These are phyloP conservation scores for Fusarium floridanum DNA, from an alignment of 2,329 filamentous ascomycete species.

Conservation along the genomic window DNA sequence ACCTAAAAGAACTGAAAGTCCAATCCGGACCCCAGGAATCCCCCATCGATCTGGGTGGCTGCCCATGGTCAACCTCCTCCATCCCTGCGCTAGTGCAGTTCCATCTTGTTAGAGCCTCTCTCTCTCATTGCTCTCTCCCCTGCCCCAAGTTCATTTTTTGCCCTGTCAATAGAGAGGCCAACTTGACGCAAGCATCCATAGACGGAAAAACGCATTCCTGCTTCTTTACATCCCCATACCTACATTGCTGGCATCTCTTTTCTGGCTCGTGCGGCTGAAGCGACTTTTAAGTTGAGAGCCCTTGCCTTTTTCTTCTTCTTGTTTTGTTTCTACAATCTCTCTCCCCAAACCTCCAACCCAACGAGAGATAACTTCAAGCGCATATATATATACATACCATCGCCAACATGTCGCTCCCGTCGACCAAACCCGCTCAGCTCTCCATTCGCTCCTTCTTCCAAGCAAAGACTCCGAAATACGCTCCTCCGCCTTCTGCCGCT, in stretches of 20 bases:
- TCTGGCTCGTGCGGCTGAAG: constrained; percentile 5
- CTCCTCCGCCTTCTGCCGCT: constrained; percentile 49
- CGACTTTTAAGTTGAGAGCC: constrained; percentile 7
- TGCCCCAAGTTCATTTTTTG: constrained; percentile 7
- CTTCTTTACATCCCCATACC: background rate
- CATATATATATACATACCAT: background rate
- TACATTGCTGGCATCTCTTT: background rate
- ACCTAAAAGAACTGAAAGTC: background rate
- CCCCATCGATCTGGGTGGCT: constrained; percentile 21
- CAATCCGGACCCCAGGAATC: background rate
- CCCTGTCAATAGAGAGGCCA: constrained; percentile 1
- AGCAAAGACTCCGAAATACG: constrained; percentile 57
- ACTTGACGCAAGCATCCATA: constrained; percentile 28
- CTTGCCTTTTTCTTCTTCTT: constrained; percentile 2
- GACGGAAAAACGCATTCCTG: background rate
- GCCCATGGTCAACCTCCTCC: background rate
- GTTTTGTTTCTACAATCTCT: background rate
- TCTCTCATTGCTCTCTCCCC: constrained; percentile 1
- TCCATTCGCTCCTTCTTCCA: constrained; percentile 75
- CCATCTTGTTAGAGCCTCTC: constrained; percentile 24
- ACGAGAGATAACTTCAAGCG: background rate
- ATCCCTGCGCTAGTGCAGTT: constrained; percentile 16
- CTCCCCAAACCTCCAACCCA: background rate
- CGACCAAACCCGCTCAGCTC: constrained; percentile 58
- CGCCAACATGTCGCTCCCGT: constrained; percentile 56